Evolutionary conservation across 306 rosid species (phyloP).

Genomic region (Begonia peltatifolia): DNA sequence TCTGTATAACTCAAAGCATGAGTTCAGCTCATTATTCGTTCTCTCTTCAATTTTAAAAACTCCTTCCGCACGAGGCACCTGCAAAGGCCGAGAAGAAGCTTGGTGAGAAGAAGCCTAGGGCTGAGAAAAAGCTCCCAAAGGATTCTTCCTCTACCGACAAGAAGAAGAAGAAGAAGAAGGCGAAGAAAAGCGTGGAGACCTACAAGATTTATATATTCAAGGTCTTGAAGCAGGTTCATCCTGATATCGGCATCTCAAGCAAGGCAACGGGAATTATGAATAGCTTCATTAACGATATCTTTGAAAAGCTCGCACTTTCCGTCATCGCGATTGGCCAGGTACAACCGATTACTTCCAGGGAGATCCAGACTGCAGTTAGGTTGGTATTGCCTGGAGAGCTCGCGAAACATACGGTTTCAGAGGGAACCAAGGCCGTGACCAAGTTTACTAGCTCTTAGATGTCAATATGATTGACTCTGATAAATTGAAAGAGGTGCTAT

Average conservation of each 20-base stretch:
- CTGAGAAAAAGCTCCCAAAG: slow-evolving; percentile 18
- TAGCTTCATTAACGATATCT: slow-evolving; percentile 8
- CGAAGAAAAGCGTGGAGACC: slow-evolving; percentile 16
- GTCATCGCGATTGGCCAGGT: slow-evolving; percentile 9
- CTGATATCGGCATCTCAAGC: slow-evolving; percentile 10
- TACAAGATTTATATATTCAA: slow-evolving; percentile 19
- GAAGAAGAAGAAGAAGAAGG: slow-evolving; percentile 17
- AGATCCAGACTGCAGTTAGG: slow-evolving; percentile 10
- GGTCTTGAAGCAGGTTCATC: slow-evolving; percentile 13
- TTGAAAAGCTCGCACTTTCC: slow-evolving; percentile 15
- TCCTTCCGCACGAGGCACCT: slow-evolving; percentile 1
- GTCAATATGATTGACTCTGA: not conserved
- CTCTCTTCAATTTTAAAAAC: not conserved
- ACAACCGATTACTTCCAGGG: slow-evolving; percentile 10
- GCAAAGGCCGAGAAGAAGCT: slow-evolving; percentile 9
- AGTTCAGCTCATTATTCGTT: not conserved
- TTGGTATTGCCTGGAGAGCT: slow-evolving; percentile 9
- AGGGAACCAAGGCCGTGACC: slow-evolving; percentile 17
- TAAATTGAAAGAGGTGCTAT: not conserved
- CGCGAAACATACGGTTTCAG: slow-evolving; percentile 9
- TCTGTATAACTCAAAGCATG: slow-evolving; percentile 2
- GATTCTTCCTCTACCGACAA: slow-evolving; percentile 9
- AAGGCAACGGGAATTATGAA: slow-evolving; percentile 12
- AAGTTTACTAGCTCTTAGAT: slow-evolving; percentile 19
- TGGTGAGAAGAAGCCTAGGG: slow-evolving; percentile 13